Evolutionary conservation across 306 rosid species (phyloP).

Genomic region (Rosa rugosa): DNA sequence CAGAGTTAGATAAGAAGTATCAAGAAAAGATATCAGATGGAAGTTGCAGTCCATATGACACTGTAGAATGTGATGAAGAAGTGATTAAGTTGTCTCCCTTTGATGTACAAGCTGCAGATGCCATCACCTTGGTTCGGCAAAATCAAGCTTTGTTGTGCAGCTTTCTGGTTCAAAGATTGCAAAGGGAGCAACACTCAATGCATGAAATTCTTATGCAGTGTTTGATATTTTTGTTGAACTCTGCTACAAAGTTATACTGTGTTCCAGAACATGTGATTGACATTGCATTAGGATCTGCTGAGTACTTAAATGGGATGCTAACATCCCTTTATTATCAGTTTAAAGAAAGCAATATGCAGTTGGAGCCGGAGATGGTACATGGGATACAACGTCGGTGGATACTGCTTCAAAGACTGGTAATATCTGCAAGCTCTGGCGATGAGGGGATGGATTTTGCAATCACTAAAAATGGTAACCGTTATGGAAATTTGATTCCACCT

Average conservation of each 20-base stretch:
- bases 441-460: conserved; percentile 51
- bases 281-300: conserved; percentile 71
- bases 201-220: conserved; percentile 92
- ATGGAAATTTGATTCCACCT: conserved; percentile 77
- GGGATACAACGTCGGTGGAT: conserved; percentile 79
- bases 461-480: conserved; percentile 43
- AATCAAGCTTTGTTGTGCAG: conserved; percentile 80
- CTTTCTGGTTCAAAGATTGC: conserved; percentile 65
- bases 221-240: conserved; percentile 70
- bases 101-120: conserved; percentile 71
- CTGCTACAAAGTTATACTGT: conserved; percentile 79
- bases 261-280: conserved; percentile 74
- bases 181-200: conserved; percentile 62
- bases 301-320: conserved; percentile 65
- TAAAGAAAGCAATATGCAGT: conserved; percentile 53
- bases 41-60: conserved; percentile 38
- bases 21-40: conserved; percentile 45
- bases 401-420: conserved; percentile 75
- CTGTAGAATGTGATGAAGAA: conserved; percentile 61
- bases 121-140: conserved; percentile 85
- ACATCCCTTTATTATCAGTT: conserved; percentile 53
- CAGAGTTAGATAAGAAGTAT: conserved; percentile 77
- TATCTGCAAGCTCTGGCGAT: conserved; percentile 65
- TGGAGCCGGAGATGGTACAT: conserved; percentile 58
- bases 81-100: conserved; percentile 54